Evolutionary conservation across 129 eudicot genomes (phyloP), one percentile per base, ranked within the genome.

Genomic region (Apium graveolens): DNA sequence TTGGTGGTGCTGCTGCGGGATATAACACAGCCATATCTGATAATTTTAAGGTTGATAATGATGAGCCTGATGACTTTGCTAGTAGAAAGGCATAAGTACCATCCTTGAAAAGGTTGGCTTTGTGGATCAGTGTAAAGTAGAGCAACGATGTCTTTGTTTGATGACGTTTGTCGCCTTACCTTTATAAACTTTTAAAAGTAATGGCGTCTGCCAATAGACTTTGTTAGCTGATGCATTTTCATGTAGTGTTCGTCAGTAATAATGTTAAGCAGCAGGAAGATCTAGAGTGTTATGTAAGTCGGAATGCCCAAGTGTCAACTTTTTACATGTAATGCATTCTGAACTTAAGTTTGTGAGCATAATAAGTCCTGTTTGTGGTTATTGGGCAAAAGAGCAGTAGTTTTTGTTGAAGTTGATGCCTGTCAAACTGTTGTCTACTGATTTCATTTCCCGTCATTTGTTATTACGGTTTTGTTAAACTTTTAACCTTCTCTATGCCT

Each of bases 11-110:
- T 10, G 27, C 75, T 20, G 75, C 27, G 2, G 48, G 48, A 5
- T 66, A 66, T 66, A 66, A 66, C 38, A 37, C 70, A 27, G 70
- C 38, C 20, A 12, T 65, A 29, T 35, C 70, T 11, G 70, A 31
- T 13, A 27, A 70, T 38, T 70, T 38, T 2, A 39, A 39, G 75
- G 48, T 38, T 70, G 75, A 70, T 39, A 41, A 70, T 11, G 75
- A 70, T 21, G 75, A 70, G 75, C 75, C 75, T 39, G 32, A 70
- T 35, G 75, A 70, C 48, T 70, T 21, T 0, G 75, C 75, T 3
- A 37, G 43, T 39, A 70, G 46, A 70, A 70, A 41, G 75, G 75
- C 17, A 9, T 70, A 39, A 70, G 27, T 38, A 21, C 27, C 16
- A 18, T 38, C 7, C 6, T 10, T 2, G n/a, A 3, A 37, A 35